These are phyloP conservation scores for Spathaspora gorwiae DNA, from an alignment of 805 yeast genomes.

Conservation along the genomic window DNA sequence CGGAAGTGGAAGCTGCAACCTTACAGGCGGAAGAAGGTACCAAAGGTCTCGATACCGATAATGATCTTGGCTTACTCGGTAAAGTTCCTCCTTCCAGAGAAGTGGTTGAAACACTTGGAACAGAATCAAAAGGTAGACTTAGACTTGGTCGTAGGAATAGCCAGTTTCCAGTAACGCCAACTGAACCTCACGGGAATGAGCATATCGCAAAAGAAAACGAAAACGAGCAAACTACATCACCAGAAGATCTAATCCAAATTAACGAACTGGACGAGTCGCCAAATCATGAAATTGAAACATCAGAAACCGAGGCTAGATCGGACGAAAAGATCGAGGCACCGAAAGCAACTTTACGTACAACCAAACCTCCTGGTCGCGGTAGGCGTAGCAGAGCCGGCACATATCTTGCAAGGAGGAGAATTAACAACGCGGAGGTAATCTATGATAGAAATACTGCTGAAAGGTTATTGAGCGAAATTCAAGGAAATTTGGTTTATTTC, in stretches of 20 bases:
- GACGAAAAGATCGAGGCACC: background rate
- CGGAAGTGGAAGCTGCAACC: conserved; percentile 4
- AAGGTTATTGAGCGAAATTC: conserved; percentile 61
- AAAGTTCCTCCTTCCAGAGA: conserved; percentile 23
- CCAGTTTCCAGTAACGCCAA: background rate
- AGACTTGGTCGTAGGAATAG: conserved; percentile 7
- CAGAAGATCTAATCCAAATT: background rate
- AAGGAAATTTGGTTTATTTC: conserved; percentile 86
- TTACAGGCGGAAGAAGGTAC: conserved; percentile 8
- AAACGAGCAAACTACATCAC: background rate
- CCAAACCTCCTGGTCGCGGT: conserved; percentile 19
- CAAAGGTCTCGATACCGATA: conserved; percentile 11
- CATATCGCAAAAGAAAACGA: background rate
- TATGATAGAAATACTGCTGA: conserved; percentile 76
- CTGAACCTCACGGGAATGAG: background rate
- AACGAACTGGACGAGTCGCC: background rate
- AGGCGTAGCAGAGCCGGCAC: conserved; percentile 36
- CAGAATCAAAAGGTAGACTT: conserved; percentile 1
- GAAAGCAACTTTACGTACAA: background rate
- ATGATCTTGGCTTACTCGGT: conserved; percentile 34
- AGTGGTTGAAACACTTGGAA: conserved; percentile 10
- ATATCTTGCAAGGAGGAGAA: conserved; percentile 31
- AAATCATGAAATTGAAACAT: background rate
- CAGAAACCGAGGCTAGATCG: background rate
- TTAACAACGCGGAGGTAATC: conserved; percentile 43